Percentiles rank a stretch among this genome's conserved stretches.
Conservation (phyloP, 2,329 filamentous ascomycete genomes). For the Alternaria atra region DNA sequence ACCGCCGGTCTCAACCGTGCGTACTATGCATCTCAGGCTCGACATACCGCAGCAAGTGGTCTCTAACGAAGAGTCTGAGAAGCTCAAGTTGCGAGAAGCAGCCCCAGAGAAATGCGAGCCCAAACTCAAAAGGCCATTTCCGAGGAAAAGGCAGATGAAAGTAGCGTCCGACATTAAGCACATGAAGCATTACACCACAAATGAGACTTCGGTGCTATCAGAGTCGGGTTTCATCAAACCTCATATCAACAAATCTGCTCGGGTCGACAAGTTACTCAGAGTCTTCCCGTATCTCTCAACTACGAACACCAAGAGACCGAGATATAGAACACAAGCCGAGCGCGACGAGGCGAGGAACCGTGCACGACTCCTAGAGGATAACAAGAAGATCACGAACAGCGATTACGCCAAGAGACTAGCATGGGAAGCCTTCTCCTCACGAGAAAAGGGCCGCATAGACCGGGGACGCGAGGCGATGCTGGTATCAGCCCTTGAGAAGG, state of each 20-base stretch:
- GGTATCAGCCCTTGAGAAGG: slow-evolving; percentile 16
- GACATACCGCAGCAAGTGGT: slow-evolving; percentile 19
- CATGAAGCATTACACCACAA: slow-evolving; percentile 32
- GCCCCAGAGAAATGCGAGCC: slow-evolving; percentile 30
- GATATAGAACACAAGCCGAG: not conserved
- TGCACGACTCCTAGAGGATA: slow-evolving; percentile 12
- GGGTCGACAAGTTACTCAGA: slow-evolving; percentile 23
- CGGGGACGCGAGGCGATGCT: slow-evolving; percentile 28
- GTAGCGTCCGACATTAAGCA: slow-evolving; percentile 34
- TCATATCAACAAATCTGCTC: slow-evolving; percentile 24
- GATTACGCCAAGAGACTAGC: slow-evolving; percentile 21
- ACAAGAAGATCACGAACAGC: slow-evolving; percentile 23
- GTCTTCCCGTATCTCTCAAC: slow-evolving; percentile 22
- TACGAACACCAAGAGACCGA: not conserved
- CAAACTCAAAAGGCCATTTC: slow-evolving; percentile 28
- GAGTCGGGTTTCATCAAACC: slow-evolving; percentile 27
- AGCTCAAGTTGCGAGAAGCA: slow-evolving; percentile 18
- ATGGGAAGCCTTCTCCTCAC: slow-evolving; percentile 26
- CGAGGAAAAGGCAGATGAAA: slow-evolving; percentile 24
- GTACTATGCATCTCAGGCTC: slow-evolving; percentile 25
- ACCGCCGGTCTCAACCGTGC: not conserved
- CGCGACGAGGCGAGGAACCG: not conserved
- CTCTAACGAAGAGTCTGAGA: slow-evolving; percentile 16
- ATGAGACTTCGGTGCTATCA: not conserved
- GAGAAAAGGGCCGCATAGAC: slow-evolving; percentile 12